Base-by-base conservation (phyloP, 2,329 filamentous ascomycete genomes). In the Setomelanomma holmii region DNA sequence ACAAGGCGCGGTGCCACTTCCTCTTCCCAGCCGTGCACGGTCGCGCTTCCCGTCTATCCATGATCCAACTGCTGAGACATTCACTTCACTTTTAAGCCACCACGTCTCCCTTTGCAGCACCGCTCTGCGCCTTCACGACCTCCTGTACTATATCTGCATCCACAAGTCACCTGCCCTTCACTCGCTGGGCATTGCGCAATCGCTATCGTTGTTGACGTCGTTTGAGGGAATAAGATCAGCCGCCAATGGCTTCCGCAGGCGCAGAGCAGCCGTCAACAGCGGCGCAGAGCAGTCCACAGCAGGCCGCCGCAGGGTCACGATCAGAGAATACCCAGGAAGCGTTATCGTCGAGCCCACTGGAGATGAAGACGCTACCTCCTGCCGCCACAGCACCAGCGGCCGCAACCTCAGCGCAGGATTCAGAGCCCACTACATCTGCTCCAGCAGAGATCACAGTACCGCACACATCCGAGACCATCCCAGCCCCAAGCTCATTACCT, bases 311-410 rank as follows among this genome's bases (percentile, higher is more conserved):
- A 12, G 56, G 49, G 41, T 68, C 66, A 53, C 65, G 61, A 33
- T 60, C 65, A 23, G 53, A 58, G 33, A 66, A 61, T 40, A 58
- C 53, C 22, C 63, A 66, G 44, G 61, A 64, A 33, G 51, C 58
- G 19, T 51, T 56, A 10, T 61, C 67, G 6, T 55, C 68, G 16
- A 69, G 63, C 45, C 66, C 68, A n/a, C 67, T 74, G 33, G 72
- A 74, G 54, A 72, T 74, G 71, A 58, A 54, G 55, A 69, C 68
- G 20, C 61, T 74, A 8, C 60, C 58, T 35, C 51, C 69, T 17
- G 48, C 69, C 22, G 49, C 50, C 22, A 44, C 59, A 23, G 59
- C 55, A 24, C 52, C 64, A 14, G 42, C 61, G 11, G 50, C 61
- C 30, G 51, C 45, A 52, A 57, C 57, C 20, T 36, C 56, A 14